Evolutionary conservation across 331 rosid genomes (phyloP).

Genomic region (Erythrophleum ivorense): DNA sequence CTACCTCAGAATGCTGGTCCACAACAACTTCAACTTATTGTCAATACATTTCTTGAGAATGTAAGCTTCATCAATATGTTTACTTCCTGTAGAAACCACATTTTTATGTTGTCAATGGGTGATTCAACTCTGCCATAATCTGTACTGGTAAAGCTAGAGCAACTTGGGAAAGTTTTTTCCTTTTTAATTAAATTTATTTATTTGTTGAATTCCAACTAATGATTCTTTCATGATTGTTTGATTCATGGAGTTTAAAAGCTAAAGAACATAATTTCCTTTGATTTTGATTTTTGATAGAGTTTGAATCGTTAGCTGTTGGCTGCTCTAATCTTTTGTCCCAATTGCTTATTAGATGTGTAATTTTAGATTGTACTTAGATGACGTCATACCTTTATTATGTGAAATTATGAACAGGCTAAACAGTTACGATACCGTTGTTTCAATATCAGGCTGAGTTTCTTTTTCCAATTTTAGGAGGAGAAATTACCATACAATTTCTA

Average conservation of each 20-base stretch:
- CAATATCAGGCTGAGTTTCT: constrained; percentile 1
- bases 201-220: background rate
- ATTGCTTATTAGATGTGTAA: background rate
- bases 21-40: constrained; percentile 79
- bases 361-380: background rate
- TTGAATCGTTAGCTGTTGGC: background rate
- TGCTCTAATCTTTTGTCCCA: background rate
- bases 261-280: background rate
- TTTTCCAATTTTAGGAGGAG: constrained; percentile 70
- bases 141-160: background rate
- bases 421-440: background rate
- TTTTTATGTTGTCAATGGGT: background rate
- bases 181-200: background rate
- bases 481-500: constrained; percentile 88
- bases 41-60: constrained; percentile 71
- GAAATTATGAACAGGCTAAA: background rate
- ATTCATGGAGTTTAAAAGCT: background rate
- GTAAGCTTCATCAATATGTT: constrained; percentile 43
- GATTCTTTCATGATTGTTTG: background rate
- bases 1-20: constrained; percentile 80
- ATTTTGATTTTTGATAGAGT: background rate
- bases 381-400: background rate
- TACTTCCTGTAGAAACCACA: background rate
- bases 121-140: background rate
- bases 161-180: background rate